Base-by-base conservation (phyloP, 31 red algal species). In the Pterothamnion heteromorphum region DNA sequence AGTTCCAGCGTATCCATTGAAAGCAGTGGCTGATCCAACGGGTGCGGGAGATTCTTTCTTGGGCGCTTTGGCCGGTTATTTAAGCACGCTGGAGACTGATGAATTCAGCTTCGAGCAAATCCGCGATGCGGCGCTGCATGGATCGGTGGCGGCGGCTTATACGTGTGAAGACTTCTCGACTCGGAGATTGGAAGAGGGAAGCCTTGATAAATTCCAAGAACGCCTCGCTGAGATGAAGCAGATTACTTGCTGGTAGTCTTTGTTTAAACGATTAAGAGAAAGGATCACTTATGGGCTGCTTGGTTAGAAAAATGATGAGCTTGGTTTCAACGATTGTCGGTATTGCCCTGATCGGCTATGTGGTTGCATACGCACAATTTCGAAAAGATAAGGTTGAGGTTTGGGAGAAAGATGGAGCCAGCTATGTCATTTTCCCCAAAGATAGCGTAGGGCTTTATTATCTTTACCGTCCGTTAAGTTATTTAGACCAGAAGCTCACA, bases 21-120 rank as follows among this genome's bases (percentile, higher is more conserved):
- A 82, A 82, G 78, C 21, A 28, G 78, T 82, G 5, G 78, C 78
- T 23, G 78, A 82, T 82, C 78, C 78, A 27, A 82, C 78, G 26
- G 78, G 78, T 9, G 78, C 78, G 24, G 78, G 78, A 5, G 78
- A 82, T 82, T 82, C 78, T 9, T 82, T 82, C 24, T 28, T 82
- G 20, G 78, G 78, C 24, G 78, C 20, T 27, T 27, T 82, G 78
- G 78, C 78, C 26, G 78, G 78, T 23, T 82, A 82, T 28, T 28
- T 82, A 27, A 5, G 5, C 31, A 5, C 9, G 21, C 78, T 23
- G 5, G 78, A 82, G 24, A 82, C 9, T 5, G 9, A 9, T 21
- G 24, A 82, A 82, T 82, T 23, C 31, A 23, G 20, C 9, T 82
- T 82, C 5, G 24, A 14, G 9, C n/a, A 82, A 27, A 9, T 82